Evolutionary conservation across 129 eudicot species (phyloP), one percentile per base, ranked within the genome.

Genomic region (Lactuca saligna): DNA sequence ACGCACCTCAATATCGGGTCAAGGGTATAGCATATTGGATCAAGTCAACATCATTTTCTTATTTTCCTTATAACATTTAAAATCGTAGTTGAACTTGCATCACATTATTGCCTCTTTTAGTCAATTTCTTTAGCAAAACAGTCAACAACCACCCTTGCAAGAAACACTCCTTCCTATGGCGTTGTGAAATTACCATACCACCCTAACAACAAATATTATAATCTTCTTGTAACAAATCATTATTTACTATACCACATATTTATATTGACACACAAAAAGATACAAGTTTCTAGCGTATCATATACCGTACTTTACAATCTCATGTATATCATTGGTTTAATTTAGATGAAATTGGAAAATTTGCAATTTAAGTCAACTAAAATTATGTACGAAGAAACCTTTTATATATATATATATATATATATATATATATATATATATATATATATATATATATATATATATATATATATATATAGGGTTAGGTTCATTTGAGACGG

Each of bases 101-200:
- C 29, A 25, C 29, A 25, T 25, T 54, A 44, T 17, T 72, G 62
- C 51, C 53, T 41, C 48, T 35, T 17, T 61, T 62, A 35, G 62
- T 10, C 16, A 9, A 31, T 55, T 74, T 31, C 6, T 74, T 61
- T 50, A 55, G 62, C 42, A 10, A 62, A 50, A 72, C 51, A 61
- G 69, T 72, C 69, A 72, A 63, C 56, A 63, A 63, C 55, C 56
- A 62, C 70, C 54, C 69, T 63, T 59, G 33, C 53, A 72, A 51
- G 62, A 20, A 72, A 53, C 69, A 54, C 56, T 48, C 51, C 20
- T 8, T 25, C 42, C 44, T 46, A 10, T 8, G 59, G 8, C 3
- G 9, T 46, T 8, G 10, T 46, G 13, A 17, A 59, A 33, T 61
- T 49, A 61, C 17, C 39, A 33, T 17, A 59, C 41, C 1, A 53